Evolutionary conservation across 495 filamentous ascomycete species (phyloP).

Genomic region (Neurospora terricola): DNA sequence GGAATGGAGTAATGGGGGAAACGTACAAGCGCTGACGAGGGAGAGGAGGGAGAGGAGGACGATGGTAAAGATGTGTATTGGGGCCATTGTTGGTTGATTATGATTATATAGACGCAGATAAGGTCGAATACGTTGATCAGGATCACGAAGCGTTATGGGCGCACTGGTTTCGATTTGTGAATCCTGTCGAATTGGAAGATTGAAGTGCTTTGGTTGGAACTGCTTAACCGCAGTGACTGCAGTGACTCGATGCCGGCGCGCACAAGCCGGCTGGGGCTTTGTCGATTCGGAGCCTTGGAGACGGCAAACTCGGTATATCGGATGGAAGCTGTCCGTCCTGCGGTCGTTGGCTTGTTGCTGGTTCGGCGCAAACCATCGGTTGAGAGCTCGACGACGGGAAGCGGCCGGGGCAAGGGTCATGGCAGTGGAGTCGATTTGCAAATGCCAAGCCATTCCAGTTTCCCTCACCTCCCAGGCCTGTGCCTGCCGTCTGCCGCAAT

Average conservation of each 20-base stretch:
- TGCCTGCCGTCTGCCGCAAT: not conserved
- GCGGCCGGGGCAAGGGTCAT: not conserved
- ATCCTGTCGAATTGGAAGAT: not conserved
- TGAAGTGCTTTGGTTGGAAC: not conserved
- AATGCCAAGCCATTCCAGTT: not conserved
- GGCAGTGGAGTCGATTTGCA: not conserved
- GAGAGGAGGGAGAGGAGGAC: constrained; percentile 22
- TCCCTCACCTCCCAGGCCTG: no score
- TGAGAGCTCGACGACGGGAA: not conserved
- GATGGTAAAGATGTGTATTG: constrained; percentile 22
- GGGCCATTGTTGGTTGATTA: constrained; percentile 19
- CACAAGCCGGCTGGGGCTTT: not conserved
- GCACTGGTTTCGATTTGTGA: not conserved
- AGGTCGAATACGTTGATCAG: not conserved
- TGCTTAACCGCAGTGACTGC: not conserved
- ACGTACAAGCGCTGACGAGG: constrained; percentile 28
- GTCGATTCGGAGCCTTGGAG: not conserved
- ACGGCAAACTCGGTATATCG: not conserved
- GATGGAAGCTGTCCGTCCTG: not conserved
- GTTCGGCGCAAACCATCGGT: not conserved
- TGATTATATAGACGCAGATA: not conserved
- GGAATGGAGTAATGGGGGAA: not conserved
- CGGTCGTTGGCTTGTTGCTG: not conserved
- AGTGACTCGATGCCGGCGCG: not conserved
- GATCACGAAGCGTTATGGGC: not conserved